phyloP scores from a whole-genome alignment of 495 filamentous ascomycete genomes.

The Penicillium mononematosum region DNA sequence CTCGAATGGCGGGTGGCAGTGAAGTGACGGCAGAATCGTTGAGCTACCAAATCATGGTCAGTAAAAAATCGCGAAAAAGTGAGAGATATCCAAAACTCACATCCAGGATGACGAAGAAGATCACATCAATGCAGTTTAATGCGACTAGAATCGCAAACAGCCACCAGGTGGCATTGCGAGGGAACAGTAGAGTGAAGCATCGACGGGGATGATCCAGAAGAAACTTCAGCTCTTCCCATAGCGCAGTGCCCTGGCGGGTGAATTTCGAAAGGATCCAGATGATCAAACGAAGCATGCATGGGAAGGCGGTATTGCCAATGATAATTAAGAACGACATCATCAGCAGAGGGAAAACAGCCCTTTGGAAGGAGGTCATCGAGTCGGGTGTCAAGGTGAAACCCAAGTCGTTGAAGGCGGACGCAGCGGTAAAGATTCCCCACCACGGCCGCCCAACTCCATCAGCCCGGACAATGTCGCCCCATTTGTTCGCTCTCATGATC shows the following conservation, averaged over 20 bases:
- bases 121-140: slow-evolving; percentile 77
- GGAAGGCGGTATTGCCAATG: slow-evolving; percentile 92
- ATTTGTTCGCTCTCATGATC: slow-evolving; percentile 62
- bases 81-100: slow-evolving; percentile 45
- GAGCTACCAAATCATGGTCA: slow-evolving; percentile 48
- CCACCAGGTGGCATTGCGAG: slow-evolving; percentile 91
- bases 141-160: slow-evolving; percentile 80
- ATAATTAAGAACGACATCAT: slow-evolving; percentile 79
- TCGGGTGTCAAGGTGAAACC: slow-evolving; percentile 86
- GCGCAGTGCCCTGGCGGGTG: slow-evolving; percentile 55
- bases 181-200: slow-evolving; percentile 93
- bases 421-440: slow-evolving; percentile 89
- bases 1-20: slow-evolving; percentile 62
- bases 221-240: slow-evolving; percentile 88
- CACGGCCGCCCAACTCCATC: slow-evolving; percentile 67
- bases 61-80: slow-evolving; percentile 1
- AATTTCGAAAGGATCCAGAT: slow-evolving; percentile 73
- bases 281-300: slow-evolving; percentile 84
- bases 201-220: slow-evolving; percentile 90
- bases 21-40: slow-evolving; percentile 63
- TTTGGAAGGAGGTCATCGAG: slow-evolving; percentile 85
- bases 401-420: slow-evolving; percentile 85
- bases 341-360: slow-evolving; percentile 69
- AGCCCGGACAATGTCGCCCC: slow-evolving; percentile 58
- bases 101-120: slow-evolving; percentile 89